Evolutionary conservation across 371 early-diverging fungal genomes (phyloP), one percentile per base, ranked within the genome.

Genomic region (Mortierella sp.): DNA sequence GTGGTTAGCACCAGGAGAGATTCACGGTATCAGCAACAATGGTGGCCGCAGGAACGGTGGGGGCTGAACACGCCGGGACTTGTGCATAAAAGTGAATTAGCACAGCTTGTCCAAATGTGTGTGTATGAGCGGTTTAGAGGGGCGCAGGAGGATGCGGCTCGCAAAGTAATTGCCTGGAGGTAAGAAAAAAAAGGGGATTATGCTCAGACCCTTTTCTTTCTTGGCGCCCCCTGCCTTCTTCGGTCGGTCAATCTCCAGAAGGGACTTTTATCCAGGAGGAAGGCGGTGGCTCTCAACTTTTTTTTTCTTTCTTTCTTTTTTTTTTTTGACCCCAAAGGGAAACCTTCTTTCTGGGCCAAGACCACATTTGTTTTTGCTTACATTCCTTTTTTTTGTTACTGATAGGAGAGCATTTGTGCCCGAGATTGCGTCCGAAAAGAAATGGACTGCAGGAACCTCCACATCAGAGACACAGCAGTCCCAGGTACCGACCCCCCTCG

Each of bases 111-210:
- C 37, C 52, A 60, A 0, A 53, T 66, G 58, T 66, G 72, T 57
- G 70, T 79, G 21, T 79, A 79, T 58, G 67, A 69, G 11, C 72
- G 66, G 6, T 57, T 79, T 53, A 45, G 79, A 26, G 60, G 62
- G 7, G 59, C 56, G 18, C 79, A 79, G 56, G 73, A 79, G 43
- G 73, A 72, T 28, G 79, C 70, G 9, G 73, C 69, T 0, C 72
- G 52, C 29, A 79, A 79, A 52, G 70, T 66, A 18, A 66, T 79
- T 51, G 60, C 66, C 5, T 79, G 79, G 79, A 79, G 66, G 79
- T 79, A 68, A 63, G 52, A 1, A 3, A 37, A 37, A 37, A 9
- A n/a, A n/a, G n/a, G n/a, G n/a, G n/a, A n/a, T 19, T 18, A 18
- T 25, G 28, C 45, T 37, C 23, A 26, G 12, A 47, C 58, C 7